These are phyloP conservation scores for Metarhizium brunneum DNA, from an alignment of 2,329 filamentous ascomycete genomes.

Conservation along the genomic window DNA sequence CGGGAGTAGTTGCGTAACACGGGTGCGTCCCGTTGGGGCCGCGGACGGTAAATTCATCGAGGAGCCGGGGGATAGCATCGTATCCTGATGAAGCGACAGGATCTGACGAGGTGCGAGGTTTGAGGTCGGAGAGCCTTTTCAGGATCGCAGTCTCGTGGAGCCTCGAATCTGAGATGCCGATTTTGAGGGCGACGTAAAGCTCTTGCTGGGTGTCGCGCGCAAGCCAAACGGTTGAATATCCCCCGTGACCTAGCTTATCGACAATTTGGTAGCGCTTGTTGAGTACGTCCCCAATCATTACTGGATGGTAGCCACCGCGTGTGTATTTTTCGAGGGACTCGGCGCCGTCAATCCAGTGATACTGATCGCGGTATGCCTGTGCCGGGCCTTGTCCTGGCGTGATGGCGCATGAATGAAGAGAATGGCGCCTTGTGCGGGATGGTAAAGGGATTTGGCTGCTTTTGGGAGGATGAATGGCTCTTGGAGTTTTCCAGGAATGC, in stretches of 20 bases:
- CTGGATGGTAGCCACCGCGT: background rate
- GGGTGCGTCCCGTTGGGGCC: constrained; percentile 4
- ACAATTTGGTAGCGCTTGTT: constrained; percentile 23
- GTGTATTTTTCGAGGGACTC: background rate
- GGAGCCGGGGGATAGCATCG: constrained; percentile 1
- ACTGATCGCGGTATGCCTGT: background rate
- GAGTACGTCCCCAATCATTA: background rate
- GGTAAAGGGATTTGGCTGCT: too few species aligned
- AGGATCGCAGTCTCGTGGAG: background rate
- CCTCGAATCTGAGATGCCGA: background rate
- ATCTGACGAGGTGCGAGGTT: background rate
- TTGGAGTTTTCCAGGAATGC: too few species aligned
- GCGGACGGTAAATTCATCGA: constrained; percentile 2
- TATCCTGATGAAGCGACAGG: background rate
- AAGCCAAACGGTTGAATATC: constrained; percentile 31
- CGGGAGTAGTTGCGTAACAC: background rate
- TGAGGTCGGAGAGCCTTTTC: background rate
- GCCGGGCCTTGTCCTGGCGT: too few species aligned
- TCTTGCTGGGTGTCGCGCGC: constrained; percentile 19
- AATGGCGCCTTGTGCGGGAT: too few species aligned
- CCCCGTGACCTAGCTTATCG: constrained; percentile 29
- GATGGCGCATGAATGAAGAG: too few species aligned
- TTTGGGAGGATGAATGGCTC: too few species aligned
- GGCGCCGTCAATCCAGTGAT: background rate
- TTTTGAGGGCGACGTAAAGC: constrained; percentile 8